Evolutionary conservation across 1,139 yeast species (phyloP).

Genomic region (Hyphopichia fennica): DNA sequence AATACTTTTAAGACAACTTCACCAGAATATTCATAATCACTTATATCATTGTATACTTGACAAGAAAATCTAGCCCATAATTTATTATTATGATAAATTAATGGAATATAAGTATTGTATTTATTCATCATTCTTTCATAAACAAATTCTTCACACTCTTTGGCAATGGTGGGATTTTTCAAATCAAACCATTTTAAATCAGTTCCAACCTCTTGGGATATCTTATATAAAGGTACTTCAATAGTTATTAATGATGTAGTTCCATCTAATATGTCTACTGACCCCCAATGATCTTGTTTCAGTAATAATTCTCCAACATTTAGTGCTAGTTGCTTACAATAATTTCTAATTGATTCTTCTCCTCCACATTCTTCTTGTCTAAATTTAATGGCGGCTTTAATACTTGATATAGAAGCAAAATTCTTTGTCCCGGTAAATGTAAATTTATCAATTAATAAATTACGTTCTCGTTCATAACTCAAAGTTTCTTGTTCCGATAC

Average conservation of each 20-base stretch:
- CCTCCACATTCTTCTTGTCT: slow-evolving; percentile 62
- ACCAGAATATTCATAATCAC: slow-evolving; percentile 51
- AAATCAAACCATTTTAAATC: not conserved
- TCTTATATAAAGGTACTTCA: slow-evolving; percentile 32
- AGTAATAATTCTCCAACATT: slow-evolving; percentile 32
- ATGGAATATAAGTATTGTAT: slow-evolving; percentile 48
- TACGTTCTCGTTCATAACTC: slow-evolving; percentile 19
- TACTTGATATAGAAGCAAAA: slow-evolving; percentile 24
- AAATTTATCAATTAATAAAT: slow-evolving; percentile 42
- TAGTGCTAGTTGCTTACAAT: slow-evolving; percentile 46
- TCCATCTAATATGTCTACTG: slow-evolving; percentile 27
- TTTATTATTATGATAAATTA: slow-evolving; percentile 39
- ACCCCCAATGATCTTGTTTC: slow-evolving; percentile 35
- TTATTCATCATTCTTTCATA: slow-evolving; percentile 15
- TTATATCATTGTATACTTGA: slow-evolving; percentile 57
- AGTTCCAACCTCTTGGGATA: slow-evolving; percentile 8
- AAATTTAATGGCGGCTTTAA: slow-evolving; percentile 48
- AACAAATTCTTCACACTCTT: slow-evolving; percentile 8
- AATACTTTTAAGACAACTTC: slow-evolving; percentile 22
- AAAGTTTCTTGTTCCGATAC: slow-evolving; percentile 23
- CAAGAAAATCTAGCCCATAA: slow-evolving; percentile 56
- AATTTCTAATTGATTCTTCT: slow-evolving; percentile 49
- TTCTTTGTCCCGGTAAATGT: slow-evolving; percentile 36
- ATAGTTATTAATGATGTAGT: slow-evolving; percentile 50
- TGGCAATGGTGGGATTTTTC: not conserved